Base-by-base conservation (phyloP, 345 rosid species). In the Laguncularia racemosa region DNA sequence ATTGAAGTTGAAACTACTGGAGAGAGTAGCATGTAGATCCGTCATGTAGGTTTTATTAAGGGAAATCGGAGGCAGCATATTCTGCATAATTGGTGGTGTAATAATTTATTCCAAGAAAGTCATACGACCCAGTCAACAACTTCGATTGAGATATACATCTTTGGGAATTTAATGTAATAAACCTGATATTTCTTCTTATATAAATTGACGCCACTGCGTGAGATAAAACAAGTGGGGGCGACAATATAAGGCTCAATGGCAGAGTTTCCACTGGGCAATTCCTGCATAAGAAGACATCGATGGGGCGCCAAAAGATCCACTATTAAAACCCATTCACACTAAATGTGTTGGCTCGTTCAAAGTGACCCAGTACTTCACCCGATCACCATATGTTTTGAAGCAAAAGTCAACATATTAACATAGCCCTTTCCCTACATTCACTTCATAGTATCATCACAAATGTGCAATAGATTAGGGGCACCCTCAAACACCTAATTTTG, bases 101-200 rank as follows among this genome's bases (percentile, higher is more conserved):
- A 55, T 79, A 84, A 71, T 84, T 79, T 16, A 78, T 60, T 3
- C 85, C 88, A 46, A 84, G 38, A 54, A 77, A 84, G 67, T 85
- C 92, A 0, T 74, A 44, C 3, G 89, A 82, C 3, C 85, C 80
- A 58, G 68, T 78, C 3, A 82, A 57, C 72, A 66, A 46, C 49
- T 64, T 53, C 5, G 85, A 67, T 58, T 88, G 59, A 10, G 66
- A n/a, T n/a, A n/a, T 23, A 23, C 5, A 23, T 23, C 4, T 3
- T 23, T 23, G 28, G n/a, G n/a, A n/a, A 23, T 2, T 23, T 23
- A 23, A 23, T 23, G 5, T 2, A 23, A 6, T 52, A 0, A 13
- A 78, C 83, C 78, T 74, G 80, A 26, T 80, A 74, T 15, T 72
- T 72, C 14, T 62, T 14, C 55, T 46, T 65, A 50, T 80, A 80